Evolutionary conservation across 2,329 filamentous ascomycete genomes (phyloP).

Genomic region (Blumeria graminis): DNA sequence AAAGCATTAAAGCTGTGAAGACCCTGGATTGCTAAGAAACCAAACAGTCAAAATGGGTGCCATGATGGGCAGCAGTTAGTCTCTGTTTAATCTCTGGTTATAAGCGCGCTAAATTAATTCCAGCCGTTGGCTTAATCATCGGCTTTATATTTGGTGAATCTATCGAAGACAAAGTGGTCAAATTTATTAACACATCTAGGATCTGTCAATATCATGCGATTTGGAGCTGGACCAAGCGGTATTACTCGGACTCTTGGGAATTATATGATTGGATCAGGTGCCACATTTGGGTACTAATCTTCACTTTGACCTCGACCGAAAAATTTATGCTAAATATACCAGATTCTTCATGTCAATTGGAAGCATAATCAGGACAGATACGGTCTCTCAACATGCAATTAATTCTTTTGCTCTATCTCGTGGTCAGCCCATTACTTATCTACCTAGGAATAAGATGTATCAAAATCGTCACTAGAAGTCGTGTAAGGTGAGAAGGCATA

Average conservation of each 20-base stretch:
- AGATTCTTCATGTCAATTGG: slow-evolving; percentile 98
- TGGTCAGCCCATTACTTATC: slow-evolving; percentile 43
- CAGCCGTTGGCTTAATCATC: slow-evolving; percentile 87
- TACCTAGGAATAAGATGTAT: slow-evolving; percentile 12
- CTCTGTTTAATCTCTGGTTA: neutral
- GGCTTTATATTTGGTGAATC: slow-evolving; percentile 82
- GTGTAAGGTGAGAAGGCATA: no score
- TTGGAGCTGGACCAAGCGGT: slow-evolving; percentile 77
- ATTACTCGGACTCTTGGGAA: slow-evolving; percentile 87
- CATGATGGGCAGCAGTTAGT: slow-evolving; percentile 94
- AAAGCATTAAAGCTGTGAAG: slow-evolving; percentile 4
- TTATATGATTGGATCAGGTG: slow-evolving; percentile 87
- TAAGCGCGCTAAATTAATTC: neutral
- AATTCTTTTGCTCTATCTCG: slow-evolving; percentile 55
- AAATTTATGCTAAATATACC: neutral
- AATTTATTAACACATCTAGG: slow-evolving; percentile 25
- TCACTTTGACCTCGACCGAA: no score
- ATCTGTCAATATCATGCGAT: slow-evolving; percentile 83
- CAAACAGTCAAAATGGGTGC: slow-evolving; percentile 81
- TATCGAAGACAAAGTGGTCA: neutral
- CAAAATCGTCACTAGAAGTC: no score
- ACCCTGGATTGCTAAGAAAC: slow-evolving; percentile 15
- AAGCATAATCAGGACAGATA: slow-evolving; percentile 82
- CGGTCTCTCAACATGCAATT: slow-evolving; percentile 42
- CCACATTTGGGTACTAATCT: slow-evolving; percentile 70